Percentiles rank a stretch among this genome's conserved stretches.
Conservation (phyloP, 331 rosid species). For the Cucumis variabilis region DNA sequence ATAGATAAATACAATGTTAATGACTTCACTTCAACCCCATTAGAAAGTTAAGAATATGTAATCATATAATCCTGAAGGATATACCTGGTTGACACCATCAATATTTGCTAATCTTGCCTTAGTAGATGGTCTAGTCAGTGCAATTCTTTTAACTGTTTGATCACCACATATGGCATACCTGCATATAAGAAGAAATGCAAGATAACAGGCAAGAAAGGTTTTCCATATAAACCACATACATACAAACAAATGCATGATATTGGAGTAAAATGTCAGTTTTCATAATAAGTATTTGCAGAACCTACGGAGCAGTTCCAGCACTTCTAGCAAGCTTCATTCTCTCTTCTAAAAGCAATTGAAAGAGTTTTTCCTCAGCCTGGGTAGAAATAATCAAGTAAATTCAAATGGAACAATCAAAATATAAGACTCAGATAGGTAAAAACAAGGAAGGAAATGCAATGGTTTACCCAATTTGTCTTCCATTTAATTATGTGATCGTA, state of each 20-base stretch:
- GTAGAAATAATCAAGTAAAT: constrained; percentile 32
- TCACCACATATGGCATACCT: constrained; percentile 96
- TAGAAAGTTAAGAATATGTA: background rate
- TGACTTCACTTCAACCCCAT: background rate
- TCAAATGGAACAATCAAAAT: constrained; percentile 14
- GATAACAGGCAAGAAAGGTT: background rate
- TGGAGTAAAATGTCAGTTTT: background rate
- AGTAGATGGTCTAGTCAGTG: constrained; percentile 84
- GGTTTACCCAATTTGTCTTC: background rate
- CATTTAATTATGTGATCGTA: background rate
- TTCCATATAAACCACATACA: background rate
- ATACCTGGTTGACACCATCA: constrained; percentile 96
- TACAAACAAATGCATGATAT: background rate
- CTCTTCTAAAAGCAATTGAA: constrained; percentile 82
- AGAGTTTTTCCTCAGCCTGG: constrained; percentile 72
- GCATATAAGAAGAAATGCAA: constrained; percentile 21
- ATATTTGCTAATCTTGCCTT: constrained; percentile 87
- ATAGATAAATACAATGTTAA: background rate
- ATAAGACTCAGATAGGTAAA: background rate
- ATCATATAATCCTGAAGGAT: constrained; percentile 22
- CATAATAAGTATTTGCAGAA: background rate
- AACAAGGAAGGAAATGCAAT: constrained; percentile 25
- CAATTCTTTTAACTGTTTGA: constrained; percentile 75
- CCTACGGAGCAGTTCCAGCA: constrained; percentile 90
- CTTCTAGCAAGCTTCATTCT: constrained; percentile 81